phyloP scores from a whole-genome alignment of 495 filamentous ascomycete species.

The Talaromyces ruber region DNA sequence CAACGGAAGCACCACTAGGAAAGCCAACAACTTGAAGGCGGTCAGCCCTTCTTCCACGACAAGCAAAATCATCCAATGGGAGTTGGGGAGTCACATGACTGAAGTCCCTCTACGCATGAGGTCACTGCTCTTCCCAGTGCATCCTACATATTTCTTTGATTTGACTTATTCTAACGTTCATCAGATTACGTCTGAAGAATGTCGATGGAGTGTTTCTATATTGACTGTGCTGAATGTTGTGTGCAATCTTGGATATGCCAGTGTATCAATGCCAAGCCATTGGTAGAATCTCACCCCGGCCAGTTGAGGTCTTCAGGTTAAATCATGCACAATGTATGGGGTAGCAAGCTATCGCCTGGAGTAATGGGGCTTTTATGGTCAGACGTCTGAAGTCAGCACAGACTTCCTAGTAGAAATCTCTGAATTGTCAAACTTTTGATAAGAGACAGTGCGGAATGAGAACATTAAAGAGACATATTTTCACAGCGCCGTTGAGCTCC shows the following conservation, averaged over 20 bases:
- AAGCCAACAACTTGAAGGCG: slow-evolving; percentile 1
- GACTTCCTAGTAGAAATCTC: neutral
- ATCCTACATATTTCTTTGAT: too few relatives aligned
- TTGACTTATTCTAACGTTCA: too few relatives aligned
- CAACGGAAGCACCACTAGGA: neutral
- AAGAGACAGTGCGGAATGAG: neutral
- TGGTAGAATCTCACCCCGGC: neutral
- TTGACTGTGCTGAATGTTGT: too few relatives aligned
- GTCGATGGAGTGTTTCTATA: too few relatives aligned
- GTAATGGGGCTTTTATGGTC: neutral
- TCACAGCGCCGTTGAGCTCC: neutral
- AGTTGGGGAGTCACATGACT: too few relatives aligned
- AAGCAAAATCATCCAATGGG: too few relatives aligned
- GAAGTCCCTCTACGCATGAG: too few relatives aligned
- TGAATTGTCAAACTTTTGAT: neutral
- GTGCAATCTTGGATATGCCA: too few relatives aligned
- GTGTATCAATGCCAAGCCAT: neutral
- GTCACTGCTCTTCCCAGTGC: too few relatives aligned
- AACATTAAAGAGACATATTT: neutral
- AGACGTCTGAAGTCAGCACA: neutral
- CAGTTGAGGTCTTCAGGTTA: neutral
- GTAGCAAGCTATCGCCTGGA: neutral
- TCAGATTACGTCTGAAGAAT: too few relatives aligned
- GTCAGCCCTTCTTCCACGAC: neutral
- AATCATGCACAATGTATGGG: neutral